Percentiles rank a stretch among this genome's conserved stretches.
Conservation (phyloP, 2,329 filamentous ascomycete genomes). For the Trichoderma breve region DNA sequence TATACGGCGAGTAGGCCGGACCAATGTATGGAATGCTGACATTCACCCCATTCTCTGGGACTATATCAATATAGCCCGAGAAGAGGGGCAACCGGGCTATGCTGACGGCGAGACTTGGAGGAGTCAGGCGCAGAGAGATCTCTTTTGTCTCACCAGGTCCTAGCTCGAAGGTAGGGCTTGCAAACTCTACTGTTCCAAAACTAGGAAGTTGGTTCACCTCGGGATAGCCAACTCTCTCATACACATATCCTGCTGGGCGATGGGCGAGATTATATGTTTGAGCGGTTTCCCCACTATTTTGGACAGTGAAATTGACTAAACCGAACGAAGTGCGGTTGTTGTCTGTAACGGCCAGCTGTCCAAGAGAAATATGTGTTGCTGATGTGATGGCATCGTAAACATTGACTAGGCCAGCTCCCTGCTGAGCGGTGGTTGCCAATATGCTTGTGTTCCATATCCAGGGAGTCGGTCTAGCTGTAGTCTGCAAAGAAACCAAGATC, state of each 20-base stretch:
- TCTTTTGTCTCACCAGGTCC: neutral
- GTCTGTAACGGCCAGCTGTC: neutral
- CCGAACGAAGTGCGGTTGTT: conserved; percentile 5
- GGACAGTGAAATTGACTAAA: neutral
- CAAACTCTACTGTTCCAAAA: neutral
- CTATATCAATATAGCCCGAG: neutral
- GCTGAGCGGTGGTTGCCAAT: neutral
- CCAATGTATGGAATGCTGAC: conserved; percentile 3
- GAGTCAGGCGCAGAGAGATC: neutral
- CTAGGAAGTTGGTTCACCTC: neutral
- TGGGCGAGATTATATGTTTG: neutral
- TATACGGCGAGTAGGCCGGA: neutral
- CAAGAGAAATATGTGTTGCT: neutral
- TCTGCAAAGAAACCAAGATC: neutral
- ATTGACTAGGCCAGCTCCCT: neutral
- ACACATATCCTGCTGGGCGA: neutral
- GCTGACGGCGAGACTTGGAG: neutral
- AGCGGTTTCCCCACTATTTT: neutral
- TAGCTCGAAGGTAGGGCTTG: neutral
- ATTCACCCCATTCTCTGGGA: neutral
- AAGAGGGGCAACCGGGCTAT: neutral
- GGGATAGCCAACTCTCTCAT: neutral
- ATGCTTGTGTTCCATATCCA: neutral
- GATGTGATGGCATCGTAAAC: neutral
- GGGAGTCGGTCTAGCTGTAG: neutral